Conservation (phyloP, 495 filamentous ascomycete species). For the Staphylotrichum longicolle region DNA sequence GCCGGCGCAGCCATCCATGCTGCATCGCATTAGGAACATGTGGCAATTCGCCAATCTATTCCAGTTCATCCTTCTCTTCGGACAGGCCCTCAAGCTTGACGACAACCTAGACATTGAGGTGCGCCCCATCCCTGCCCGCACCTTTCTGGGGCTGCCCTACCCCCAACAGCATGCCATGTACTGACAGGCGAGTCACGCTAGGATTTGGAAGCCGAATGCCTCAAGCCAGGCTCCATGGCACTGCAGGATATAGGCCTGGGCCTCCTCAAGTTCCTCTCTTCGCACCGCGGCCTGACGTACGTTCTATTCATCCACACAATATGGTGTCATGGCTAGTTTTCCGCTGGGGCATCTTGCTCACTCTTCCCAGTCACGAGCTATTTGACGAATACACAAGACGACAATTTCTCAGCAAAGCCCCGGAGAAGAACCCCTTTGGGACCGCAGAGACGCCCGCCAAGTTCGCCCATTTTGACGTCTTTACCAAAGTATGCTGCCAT, state of each 20-base stretch:
- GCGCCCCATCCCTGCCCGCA: conserved; percentile 31
- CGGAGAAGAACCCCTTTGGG: conserved; percentile 81
- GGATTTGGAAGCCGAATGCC: conserved; percentile 86
- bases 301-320: conserved; percentile 32
- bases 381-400: conserved; percentile 94
- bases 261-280: conserved; percentile 89
- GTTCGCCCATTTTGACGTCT: conserved; percentile 79
- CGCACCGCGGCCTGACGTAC: conserved; percentile 86
- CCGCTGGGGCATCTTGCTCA: conserved; percentile 13
- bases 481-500: conserved; percentile 59
- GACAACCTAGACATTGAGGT: conserved; percentile 85
- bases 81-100: conserved; percentile 81
- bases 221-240: conserved; percentile 72
- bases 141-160: not conserved
- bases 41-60: conserved; percentile 96
- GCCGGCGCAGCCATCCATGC: conserved; percentile 43
- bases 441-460: conserved; percentile 66
- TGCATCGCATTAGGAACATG: conserved; percentile 74
- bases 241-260: conserved; percentile 81
- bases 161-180: not conserved
- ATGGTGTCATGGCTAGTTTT: too few relatives aligned
- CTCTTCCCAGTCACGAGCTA: conserved; percentile 62
- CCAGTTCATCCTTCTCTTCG: conserved; percentile 91
- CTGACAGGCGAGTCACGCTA: conserved; percentile 37
- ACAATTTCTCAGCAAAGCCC: conserved; percentile 82